Conservation (phyloP, 805 yeast species). For the Debaryomyces prosopidis region DNA sequence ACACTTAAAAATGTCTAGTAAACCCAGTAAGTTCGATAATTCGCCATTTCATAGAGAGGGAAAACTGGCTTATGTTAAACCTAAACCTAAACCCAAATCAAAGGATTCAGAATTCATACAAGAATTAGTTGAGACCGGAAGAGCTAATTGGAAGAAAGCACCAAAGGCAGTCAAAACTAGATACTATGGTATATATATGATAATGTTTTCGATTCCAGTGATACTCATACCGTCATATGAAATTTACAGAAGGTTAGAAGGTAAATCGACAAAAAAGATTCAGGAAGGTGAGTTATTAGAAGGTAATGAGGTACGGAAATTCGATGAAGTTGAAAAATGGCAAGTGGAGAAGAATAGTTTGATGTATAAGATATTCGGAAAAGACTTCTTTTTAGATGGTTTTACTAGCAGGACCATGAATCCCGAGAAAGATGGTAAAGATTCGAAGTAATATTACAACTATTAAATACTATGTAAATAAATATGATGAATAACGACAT, state of each 20-base stretch:
- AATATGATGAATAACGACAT: constrained; percentile 2
- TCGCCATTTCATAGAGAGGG: constrained; percentile 34
- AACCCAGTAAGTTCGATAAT: constrained; percentile 22
- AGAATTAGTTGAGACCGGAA: constrained; percentile 40
- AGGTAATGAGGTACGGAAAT: constrained; percentile 32
- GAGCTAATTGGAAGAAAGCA: constrained; percentile 45
- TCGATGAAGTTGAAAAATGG: constrained; percentile 43
- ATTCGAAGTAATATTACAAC: neutral
- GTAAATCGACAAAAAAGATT: constrained; percentile 40
- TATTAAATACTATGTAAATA: neutral
- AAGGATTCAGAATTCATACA: constrained; percentile 32
- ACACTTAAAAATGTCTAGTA: constrained; percentile 3
- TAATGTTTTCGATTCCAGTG: constrained; percentile 40
- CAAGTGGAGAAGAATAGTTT: constrained; percentile 34
- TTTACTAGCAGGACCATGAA: constrained; percentile 43
- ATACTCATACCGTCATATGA: constrained; percentile 34
- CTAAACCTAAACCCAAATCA: constrained; percentile 17
- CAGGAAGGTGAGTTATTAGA: constrained; percentile 41
- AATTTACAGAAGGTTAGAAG: constrained; percentile 36
- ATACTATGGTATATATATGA: constrained; percentile 38
- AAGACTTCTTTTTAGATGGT: constrained; percentile 44
- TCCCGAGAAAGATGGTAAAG: neutral
- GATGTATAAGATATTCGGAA: constrained; percentile 40
- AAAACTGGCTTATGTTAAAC: constrained; percentile 5
- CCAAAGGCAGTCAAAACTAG: constrained; percentile 36